Conservation (phyloP, 2,329 filamentous ascomycete species). For the Penicillium janthinellum region DNA sequence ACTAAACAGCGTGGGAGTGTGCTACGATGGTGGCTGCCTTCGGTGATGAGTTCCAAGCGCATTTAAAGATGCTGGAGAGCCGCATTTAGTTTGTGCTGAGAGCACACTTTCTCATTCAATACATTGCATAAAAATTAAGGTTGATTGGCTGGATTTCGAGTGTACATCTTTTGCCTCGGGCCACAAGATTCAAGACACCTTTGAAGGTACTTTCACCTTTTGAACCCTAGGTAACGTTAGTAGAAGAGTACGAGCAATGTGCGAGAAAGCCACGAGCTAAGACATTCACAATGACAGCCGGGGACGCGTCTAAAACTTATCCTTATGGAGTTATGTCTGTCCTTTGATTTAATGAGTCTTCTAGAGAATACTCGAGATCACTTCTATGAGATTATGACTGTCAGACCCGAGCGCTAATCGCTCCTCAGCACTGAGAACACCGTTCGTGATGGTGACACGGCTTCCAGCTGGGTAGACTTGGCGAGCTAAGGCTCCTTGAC, state of each 20-base stretch:
- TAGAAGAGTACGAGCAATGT: no score
- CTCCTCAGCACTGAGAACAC: neutral
- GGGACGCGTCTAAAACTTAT: neutral
- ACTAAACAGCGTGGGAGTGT: neutral
- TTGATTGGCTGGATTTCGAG: conserved; percentile 1
- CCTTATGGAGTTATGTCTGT: neutral
- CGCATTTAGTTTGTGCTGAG: conserved; percentile 2
- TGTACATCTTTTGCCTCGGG: neutral
- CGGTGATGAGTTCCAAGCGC: neutral
- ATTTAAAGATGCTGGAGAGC: neutral
- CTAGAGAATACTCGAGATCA: neutral
- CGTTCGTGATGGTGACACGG: neutral
- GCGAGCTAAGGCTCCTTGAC: neutral
- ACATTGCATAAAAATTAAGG: neutral
- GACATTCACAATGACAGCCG: neutral
- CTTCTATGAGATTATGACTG: neutral
- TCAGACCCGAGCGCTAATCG: neutral
- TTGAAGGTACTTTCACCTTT: no score
- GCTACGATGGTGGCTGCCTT: neutral
- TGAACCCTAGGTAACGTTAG: no score
- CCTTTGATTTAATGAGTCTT: neutral
- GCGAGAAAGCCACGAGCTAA: no score
- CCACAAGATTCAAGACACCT: neutral
- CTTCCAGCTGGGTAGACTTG: neutral
- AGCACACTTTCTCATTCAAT: neutral